Evolutionary conservation across 2,329 filamentous ascomycete species (phyloP).

Genomic region (Lachnellula arida): DNA sequence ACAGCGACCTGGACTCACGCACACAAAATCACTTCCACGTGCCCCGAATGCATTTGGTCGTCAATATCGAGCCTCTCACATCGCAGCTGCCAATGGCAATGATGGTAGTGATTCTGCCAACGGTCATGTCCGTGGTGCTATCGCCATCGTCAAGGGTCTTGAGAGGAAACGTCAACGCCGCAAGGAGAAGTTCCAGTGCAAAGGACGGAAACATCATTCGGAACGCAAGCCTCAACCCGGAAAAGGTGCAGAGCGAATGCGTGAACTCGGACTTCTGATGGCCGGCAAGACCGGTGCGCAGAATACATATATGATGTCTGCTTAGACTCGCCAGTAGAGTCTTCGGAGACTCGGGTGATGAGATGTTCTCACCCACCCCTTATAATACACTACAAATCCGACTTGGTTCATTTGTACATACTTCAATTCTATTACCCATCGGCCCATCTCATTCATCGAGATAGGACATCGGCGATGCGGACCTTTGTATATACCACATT

Average conservation of each 20-base stretch:
- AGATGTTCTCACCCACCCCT: conserved; percentile 14
- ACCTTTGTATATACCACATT: conserved; percentile 15
- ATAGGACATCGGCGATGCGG: conserved; percentile 2
- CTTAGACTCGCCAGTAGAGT: conserved; percentile 39
- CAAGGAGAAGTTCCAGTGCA: conserved; percentile 87
- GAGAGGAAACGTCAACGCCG: conserved; percentile 91
- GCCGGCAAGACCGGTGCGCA: conserved; percentile 70
- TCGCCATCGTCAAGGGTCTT: conserved; percentile 94
- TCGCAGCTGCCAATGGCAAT: conserved; percentile 38
- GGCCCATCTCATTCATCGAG: conserved; percentile 1
- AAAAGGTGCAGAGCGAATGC: conserved; percentile 89
- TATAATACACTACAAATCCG: background rate
- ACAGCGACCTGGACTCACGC: conserved; percentile 62
- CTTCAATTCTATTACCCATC: conserved; percentile 10
- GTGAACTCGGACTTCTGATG: conserved; percentile 83
- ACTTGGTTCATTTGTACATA: conserved; percentile 23
- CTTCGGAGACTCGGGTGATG: conserved; percentile 20
- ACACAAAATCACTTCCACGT: conserved; percentile 83
- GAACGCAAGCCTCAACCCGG: conserved; percentile 70
- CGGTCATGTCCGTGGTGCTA: conserved; percentile 79
- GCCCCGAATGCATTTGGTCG: conserved; percentile 66
- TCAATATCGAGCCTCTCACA: conserved; percentile 38
- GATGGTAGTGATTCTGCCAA: conserved; percentile 38
- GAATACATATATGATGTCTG: conserved; percentile 65
- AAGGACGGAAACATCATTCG: conserved; percentile 61